Evolutionary conservation across 176 grass and related monocot genomes (phyloP).

Genomic region (Olyra latifolia): DNA sequence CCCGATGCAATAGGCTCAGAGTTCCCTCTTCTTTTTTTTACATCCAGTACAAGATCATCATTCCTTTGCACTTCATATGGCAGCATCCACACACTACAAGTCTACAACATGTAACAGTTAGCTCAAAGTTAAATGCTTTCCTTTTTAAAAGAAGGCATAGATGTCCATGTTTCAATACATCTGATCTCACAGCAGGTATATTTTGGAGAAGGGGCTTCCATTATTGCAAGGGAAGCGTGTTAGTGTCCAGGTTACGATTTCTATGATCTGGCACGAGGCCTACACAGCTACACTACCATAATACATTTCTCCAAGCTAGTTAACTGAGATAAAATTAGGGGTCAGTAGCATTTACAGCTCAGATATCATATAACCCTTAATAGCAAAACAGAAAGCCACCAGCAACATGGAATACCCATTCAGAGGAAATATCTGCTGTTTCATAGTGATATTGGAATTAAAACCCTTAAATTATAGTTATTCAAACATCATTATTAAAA

Average conservation of each 20-base stretch:
- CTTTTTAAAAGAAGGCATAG: not conserved
- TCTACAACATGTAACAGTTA: not conserved
- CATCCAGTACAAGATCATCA: not conserved
- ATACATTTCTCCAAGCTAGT: not conserved
- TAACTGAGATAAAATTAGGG: not conserved
- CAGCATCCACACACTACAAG: not conserved
- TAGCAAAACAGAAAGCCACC: slow-evolving; percentile 2
- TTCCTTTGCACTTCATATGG: not conserved
- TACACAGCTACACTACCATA: not conserved
- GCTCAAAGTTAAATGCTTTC: not conserved
- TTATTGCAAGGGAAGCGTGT: not conserved
- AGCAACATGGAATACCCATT: not conserved
- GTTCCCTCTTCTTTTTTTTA: not conserved
- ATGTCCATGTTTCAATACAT: not conserved
- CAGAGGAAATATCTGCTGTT: not conserved
- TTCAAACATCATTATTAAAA: not conserved
- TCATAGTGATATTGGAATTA: not conserved
- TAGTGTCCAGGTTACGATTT: not conserved
- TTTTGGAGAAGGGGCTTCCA: not conserved
- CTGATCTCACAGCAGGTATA: not conserved
- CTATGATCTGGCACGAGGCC: not conserved
- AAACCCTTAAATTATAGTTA: not conserved
- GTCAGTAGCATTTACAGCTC: not conserved
- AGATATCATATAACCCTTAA: slow-evolving; percentile 6
- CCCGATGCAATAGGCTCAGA: not conserved